Conservation (phyloP, 1,284 basidiomycete genomes). For the Leccinum laetum region DNA sequence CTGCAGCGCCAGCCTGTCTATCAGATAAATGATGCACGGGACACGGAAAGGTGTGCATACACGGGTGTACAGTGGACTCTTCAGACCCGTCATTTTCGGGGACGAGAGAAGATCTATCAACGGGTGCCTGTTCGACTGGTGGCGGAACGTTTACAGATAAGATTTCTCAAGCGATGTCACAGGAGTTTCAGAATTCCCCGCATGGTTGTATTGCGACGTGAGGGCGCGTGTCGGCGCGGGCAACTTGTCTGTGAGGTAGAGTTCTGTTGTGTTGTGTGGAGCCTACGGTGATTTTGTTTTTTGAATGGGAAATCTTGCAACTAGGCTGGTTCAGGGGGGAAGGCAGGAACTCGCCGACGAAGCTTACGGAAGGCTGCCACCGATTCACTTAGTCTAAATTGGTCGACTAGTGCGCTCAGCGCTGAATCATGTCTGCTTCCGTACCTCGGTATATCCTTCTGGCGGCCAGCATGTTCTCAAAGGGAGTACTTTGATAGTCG, state of each 20-base stretch:
- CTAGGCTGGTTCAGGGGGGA: conserved; percentile 8
- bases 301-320: conserved; percentile 9
- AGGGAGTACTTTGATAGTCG: not conserved
- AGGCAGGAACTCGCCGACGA: conserved; percentile 11
- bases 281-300: not conserved
- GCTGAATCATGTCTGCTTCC: conserved; percentile 1
- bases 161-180: conserved; percentile 6
- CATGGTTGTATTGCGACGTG: conserved; percentile 25
- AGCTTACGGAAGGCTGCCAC: conserved; percentile 14
- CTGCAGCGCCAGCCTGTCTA: not conserved
- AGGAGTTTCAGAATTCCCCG: conserved; percentile 13
- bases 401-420: conserved; percentile 9
- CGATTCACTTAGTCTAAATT: conserved; percentile 9
- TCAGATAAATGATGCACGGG: conserved; percentile 5
- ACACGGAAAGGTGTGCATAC: conserved; percentile 1
- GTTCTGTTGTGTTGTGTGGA: not conserved
- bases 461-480: not conserved
- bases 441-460: conserved; percentile 3
- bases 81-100: conserved; percentile 11
- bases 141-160: conserved; percentile 10
- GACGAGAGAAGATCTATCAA: conserved; percentile 5
- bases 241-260: conserved; percentile 3
- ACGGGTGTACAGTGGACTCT: conserved; percentile 1
- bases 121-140: conserved; percentile 20
- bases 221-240: not conserved